These are phyloP conservation scores for Cryptosporidium bovis DNA, from an alignment of 169 alveolate species.

Conservation along the genomic window DNA sequence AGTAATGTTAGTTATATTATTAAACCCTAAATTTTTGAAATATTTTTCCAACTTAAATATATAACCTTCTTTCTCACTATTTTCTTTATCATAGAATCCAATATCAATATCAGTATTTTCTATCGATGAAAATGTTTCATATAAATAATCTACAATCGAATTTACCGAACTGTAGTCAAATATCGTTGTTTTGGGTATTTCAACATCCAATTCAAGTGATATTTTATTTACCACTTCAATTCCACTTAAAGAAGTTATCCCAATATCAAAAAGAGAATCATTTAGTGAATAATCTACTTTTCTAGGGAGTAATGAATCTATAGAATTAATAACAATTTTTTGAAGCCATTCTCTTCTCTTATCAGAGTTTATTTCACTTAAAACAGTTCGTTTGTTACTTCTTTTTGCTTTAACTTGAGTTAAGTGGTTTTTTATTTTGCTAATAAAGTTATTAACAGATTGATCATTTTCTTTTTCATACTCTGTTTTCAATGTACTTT, in stretches of 20 bases:
- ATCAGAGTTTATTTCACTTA: background rate
- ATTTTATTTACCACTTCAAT: conserved; percentile 84
- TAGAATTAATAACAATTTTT: conserved; percentile 3
- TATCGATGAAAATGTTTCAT: background rate
- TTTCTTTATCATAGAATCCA: background rate
- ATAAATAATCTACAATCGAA: conserved; percentile 76
- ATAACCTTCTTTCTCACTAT: background rate
- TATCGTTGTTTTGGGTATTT: conserved; percentile 71
- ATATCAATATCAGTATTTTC: conserved; percentile 3
- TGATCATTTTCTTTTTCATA: background rate
- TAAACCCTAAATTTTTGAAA: conserved; percentile 21
- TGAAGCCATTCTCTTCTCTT: conserved; percentile 29
- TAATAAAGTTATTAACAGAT: conserved; percentile 1
- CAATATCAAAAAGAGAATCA: conserved; percentile 75
- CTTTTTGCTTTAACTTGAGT: conserved; percentile 18
- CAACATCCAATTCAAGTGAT: conserved; percentile 72
- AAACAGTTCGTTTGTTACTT: conserved; percentile 21
- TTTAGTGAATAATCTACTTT: conserved; percentile 17
- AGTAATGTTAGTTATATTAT: background rate
- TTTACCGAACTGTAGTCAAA: conserved; percentile 77
- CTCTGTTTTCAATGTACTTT: background rate
- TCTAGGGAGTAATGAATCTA: conserved; percentile 47
- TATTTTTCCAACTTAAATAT: background rate
- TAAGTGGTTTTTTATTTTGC: background rate
- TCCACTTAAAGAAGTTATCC: conserved; percentile 83